Conservation (phyloP, 768 basidiomycete species). For the Auricularia heimuer region DNA sequence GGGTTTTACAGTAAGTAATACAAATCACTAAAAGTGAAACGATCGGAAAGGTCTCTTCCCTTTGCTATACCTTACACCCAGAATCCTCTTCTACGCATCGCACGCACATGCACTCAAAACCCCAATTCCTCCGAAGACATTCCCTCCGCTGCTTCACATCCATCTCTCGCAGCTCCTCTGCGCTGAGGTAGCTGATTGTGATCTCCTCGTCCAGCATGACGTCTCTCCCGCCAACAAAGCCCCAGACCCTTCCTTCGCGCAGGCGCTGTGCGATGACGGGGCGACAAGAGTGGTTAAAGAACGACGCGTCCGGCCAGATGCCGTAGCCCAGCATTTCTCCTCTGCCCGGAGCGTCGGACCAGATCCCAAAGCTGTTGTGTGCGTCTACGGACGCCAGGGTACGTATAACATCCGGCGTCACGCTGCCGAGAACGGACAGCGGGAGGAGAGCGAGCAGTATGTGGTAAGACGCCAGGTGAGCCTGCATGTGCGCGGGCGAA, state of each 20-base stretch:
- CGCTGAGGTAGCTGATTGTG: not conserved
- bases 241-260: not conserved
- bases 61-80: too few species aligned
- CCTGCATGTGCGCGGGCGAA: not conserved
- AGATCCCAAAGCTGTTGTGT: constrained; percentile 15
- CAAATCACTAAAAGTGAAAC: too few species aligned
- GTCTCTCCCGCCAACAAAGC: not conserved
- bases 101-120: not conserved
- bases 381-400: constrained; percentile 4
- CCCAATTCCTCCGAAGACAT: not conserved
- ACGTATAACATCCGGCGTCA: not conserved
- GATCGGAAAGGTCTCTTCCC: too few species aligned
- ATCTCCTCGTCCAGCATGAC: not conserved
- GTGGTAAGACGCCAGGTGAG: not conserved
- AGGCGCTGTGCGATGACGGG: not conserved
- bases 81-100: not conserved
- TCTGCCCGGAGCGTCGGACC: constrained; percentile 7
- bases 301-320: constrained; percentile 11
- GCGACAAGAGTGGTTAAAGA: constrained; percentile 13
- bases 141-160: not conserved
- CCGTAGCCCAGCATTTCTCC: constrained; percentile 15
- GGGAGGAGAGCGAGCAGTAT: not conserved
- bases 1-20: too few species aligned
- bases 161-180: not conserved
- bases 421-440: not conserved